Conservation (phyloP, 2,329 filamentous ascomycete species). For the Falciphora oryzae region DNA sequence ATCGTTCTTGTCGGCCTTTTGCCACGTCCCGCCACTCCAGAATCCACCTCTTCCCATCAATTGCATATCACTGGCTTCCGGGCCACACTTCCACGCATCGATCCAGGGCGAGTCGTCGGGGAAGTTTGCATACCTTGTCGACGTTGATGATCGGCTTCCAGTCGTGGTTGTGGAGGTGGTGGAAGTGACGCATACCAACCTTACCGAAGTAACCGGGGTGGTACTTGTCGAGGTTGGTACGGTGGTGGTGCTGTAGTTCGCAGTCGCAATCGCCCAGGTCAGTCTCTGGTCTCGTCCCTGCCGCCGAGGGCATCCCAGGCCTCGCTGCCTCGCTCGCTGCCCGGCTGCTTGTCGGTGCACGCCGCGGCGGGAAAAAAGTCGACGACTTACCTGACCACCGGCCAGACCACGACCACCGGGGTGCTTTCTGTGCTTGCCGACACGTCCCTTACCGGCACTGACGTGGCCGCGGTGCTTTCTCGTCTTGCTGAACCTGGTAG, state of each 20-base stretch:
- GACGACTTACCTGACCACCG: slow-evolving; percentile 66
- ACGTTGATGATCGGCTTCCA: slow-evolving; percentile 99
- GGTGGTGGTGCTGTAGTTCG: slow-evolving; percentile 71
- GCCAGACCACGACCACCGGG: slow-evolving; percentile 80
- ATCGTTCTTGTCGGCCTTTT: no score
- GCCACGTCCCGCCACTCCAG: no score
- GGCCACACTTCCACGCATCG: not conserved
- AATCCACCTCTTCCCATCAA: not conserved
- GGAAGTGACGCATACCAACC: slow-evolving; percentile 93
- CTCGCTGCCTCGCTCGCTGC: slow-evolving; percentile 5
- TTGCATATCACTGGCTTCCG: not conserved
- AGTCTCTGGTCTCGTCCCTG: not conserved
- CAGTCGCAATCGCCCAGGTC: slow-evolving; percentile 13
- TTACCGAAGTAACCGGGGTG: slow-evolving; percentile 99
- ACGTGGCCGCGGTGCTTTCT: slow-evolving; percentile 94
- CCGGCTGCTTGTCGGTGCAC: slow-evolving; percentile 9
- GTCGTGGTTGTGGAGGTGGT: slow-evolving; percentile 91
- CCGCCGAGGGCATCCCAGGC: not conserved
- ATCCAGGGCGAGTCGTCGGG: not conserved
- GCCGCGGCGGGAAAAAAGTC: not conserved
- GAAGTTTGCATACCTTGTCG: slow-evolving; percentile 68
- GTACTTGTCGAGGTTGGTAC: slow-evolving; percentile 81
- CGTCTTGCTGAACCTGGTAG: slow-evolving; percentile 70
- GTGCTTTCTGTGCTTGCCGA: slow-evolving; percentile 98
- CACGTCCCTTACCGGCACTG: slow-evolving; percentile 94